These are phyloP conservation scores for Rhizopus sp. DNA, from an alignment of 371 early-diverging fungal species.

Conservation along the genomic window DNA sequence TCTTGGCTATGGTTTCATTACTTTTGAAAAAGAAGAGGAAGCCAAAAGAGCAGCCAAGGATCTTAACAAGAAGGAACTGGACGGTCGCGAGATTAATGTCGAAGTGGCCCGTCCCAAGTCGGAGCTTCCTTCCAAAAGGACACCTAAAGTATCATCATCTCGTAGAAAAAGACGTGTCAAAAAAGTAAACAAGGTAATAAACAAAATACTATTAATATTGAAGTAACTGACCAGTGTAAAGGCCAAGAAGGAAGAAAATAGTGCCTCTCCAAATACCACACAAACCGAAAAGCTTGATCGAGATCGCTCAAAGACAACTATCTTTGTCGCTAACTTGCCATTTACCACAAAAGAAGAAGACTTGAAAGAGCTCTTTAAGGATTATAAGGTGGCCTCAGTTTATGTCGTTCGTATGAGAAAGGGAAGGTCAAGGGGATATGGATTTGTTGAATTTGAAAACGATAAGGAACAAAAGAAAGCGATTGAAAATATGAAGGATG, in stretches of 20 bases:
- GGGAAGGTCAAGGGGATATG: constrained; percentile 88
- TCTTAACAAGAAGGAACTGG: constrained; percentile 73
- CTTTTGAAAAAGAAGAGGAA: constrained; percentile 74
- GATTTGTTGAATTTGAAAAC: constrained; percentile 83
- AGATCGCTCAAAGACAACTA: constrained; percentile 72
- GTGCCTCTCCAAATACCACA: too few relatives aligned
- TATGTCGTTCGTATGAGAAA: constrained; percentile 65
- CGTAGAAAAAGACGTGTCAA: not conserved
- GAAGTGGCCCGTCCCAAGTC: constrained; percentile 77
- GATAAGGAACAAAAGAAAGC: constrained; percentile 82
- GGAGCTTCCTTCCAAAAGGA: not conserved
- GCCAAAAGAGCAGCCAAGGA: constrained; percentile 73
- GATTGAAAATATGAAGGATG: constrained; percentile 63
- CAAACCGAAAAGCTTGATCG: not conserved
- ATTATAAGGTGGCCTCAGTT: constrained; percentile 75
- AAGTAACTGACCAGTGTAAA: constrained; percentile 4
- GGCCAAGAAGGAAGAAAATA: not conserved
- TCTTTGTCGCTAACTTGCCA: constrained; percentile 94
- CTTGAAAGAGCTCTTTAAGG: constrained; percentile 71
- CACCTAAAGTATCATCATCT: not conserved
- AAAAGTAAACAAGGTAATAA: not conserved
- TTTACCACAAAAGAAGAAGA: constrained; percentile 81
- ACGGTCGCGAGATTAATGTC: constrained; percentile 84
- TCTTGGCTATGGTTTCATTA: constrained; percentile 92
- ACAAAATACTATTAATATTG: constrained; percentile 13